Evolutionary conservation across 2,329 filamentous ascomycete species (phyloP), one percentile per base, ranked within the genome.

Genomic region (Ophiostoma ips): DNA sequence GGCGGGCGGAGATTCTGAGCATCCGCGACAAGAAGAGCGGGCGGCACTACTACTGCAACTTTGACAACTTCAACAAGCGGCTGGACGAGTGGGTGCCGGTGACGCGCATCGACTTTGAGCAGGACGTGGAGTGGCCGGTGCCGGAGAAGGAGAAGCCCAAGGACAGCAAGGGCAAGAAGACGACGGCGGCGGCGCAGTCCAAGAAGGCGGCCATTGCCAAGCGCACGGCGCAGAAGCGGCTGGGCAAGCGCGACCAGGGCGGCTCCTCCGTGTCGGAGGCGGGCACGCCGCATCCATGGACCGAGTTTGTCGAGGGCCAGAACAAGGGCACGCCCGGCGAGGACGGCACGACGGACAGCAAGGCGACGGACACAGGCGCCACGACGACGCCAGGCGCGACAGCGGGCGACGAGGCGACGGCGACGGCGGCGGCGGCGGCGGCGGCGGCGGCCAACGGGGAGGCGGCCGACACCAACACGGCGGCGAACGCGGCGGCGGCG

Each of bases 1-100:
- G 92, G 59, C 88, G 92, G 68, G 92, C 92, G 59, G 92, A 98
- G 65, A 95, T 98, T 55, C 71, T 98, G n/a, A 92, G 87, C 52
- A 94, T 96, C 58, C 83, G 86, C 61, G 86, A 89, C 53, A 84
- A 86, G 19, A 94, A 94, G 66, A 90, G 87, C 60, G 83, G 84
- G 15, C 83, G 87, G 36, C 84, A 86, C 50, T 95, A 90, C 62
- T 95, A 95, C 66, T 94, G 94, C 60, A 94, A 96, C 65, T 96
- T 95, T 64, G 87, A 95, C 62, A 94, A 94, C 61, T 96, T 95
- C 77, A 96, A 96, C 69, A 96, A 96, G 66, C 74, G 73, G 56
- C 66, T 78, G 12, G 71, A 77, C 69, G 92, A 98, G 71, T 98
- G 92, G 92, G 82, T 98, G 10, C 75, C 84, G 2, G 77, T 84